Conservation (phyloP, 192 early-diverging fungal genomes). For the Coemansia sp. region DNA sequence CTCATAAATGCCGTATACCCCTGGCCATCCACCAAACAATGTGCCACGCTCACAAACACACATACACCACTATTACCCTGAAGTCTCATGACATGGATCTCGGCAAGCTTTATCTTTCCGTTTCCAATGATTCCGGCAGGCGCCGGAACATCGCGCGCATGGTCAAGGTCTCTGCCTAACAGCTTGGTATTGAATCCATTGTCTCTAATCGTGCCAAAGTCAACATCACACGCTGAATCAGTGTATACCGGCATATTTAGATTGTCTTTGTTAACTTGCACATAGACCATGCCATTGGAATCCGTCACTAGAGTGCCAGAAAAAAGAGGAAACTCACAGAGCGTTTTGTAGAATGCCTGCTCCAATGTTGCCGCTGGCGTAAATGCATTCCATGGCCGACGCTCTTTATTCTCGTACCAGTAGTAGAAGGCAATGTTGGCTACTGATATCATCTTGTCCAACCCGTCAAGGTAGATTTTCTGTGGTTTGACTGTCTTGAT, state of each 20-base stretch:
- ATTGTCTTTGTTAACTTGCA: conserved; percentile 12
- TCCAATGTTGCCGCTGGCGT: conserved; percentile 15
- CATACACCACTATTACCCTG: conserved; percentile 20
- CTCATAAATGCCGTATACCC: conserved; percentile 18
- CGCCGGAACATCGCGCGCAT: neutral
- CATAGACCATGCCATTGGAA: neutral
- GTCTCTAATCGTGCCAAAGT: conserved; percentile 2
- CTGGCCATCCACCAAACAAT: conserved; percentile 18
- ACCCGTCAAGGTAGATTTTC: conserved; percentile 4
- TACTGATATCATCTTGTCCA: conserved; percentile 7
- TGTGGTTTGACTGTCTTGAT: neutral
- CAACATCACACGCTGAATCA: conserved; percentile 10
- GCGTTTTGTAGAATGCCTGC: conserved; percentile 10
- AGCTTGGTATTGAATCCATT: conserved; percentile 6
- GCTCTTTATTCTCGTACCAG: conserved; percentile 17
- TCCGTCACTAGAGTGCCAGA: conserved; percentile 5
- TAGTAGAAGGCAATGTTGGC: conserved; percentile 13
- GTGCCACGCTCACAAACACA: conserved; percentile 20
- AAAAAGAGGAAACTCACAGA: conserved; percentile 24
- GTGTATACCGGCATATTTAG: conserved; percentile 31
- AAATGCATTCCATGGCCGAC: neutral
- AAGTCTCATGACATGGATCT: conserved; percentile 12
- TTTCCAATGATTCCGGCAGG: neutral
- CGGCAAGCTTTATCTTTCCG: conserved; percentile 9
- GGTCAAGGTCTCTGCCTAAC: neutral